These are phyloP conservation scores for Claviceps sp. DNA, from an alignment of 2,329 filamentous ascomycete genomes.

Conservation along the genomic window DNA sequence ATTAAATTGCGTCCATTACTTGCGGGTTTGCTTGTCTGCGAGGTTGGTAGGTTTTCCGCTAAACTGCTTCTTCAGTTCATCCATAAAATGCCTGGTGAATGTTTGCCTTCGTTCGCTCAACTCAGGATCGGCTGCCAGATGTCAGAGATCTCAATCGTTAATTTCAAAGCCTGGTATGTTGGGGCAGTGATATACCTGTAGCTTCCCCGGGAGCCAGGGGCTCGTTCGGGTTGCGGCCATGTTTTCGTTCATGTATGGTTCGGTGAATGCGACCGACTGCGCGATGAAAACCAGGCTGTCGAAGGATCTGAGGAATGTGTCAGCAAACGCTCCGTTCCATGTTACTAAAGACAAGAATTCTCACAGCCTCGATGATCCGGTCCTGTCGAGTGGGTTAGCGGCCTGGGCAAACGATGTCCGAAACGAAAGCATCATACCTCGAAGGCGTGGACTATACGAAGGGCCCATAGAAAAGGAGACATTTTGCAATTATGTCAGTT, in stretches of 20 bases:
- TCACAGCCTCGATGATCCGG: conserved; percentile 20
- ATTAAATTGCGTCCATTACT: conserved; percentile 9
- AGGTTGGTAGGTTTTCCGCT: conserved; percentile 30
- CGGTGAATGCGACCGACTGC: conserved; percentile 39
- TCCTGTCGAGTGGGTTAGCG: conserved; percentile 13
- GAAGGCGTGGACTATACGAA: conserved; percentile 21
- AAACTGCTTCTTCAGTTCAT: conserved; percentile 38
- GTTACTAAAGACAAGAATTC: background rate
- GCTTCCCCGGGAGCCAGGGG: conserved; percentile 39
- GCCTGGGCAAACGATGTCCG: background rate
- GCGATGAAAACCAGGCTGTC: conserved; percentile 36
- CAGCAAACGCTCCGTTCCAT: background rate
- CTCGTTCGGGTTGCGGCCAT: conserved; percentile 37
- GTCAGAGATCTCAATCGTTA: background rate
- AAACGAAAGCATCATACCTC: conserved; percentile 13
- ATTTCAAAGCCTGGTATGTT: background rate
- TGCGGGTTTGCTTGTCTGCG: conserved; percentile 15
- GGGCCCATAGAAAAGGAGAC: conserved; percentile 20
- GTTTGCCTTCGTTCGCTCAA: conserved; percentile 9
- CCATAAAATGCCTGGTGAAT: conserved; percentile 34
- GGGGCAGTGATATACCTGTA: conserved; percentile 24
- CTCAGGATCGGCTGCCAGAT: conserved; percentile 19
- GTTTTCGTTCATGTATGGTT: conserved; percentile 31
- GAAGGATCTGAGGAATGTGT: conserved; percentile 27
- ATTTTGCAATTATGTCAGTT: conserved; percentile 10